Base-by-base conservation (phyloP, 2,329 filamentous ascomycete genomes). In the Alternaria sp. region DNA sequence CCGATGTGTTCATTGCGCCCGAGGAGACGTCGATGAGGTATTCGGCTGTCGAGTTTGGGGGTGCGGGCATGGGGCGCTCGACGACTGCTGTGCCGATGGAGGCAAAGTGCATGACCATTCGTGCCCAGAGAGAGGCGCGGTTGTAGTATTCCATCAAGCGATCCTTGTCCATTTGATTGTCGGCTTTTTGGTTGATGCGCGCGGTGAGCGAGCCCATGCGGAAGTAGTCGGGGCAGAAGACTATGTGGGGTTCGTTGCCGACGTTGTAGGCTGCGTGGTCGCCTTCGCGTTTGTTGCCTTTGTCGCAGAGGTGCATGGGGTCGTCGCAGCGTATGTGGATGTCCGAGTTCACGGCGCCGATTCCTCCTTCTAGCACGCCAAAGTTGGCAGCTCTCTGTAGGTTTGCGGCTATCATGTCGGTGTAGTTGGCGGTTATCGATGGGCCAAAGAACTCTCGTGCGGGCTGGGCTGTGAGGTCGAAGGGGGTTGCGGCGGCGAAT, bases 271-370 rank as follows among this genome's bases (percentile, higher is more conserved):
- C 70, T 2, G 64, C 57, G 51, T 75, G 73, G 26, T 65, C 65
- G 17, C 72, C 73, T 23, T 75, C 70, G 42, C 66, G 70, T 37
- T 60, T 65, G 33, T 69, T 72, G 8, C 71, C 71, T 11, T 60
- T 61, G 7, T 64, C 51, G 54, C 73, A 77, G 3, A 69, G 56
- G 5, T 62, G 34, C 51, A 70, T 67, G 26, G 73, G 74, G 51
- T 77, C 74, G 40, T 76, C 74, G 61, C 74, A 77, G 21, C 73
- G 66, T 2, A 76, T 64, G 50, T 75, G 72, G 17, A 77, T 68
- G 53, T 76, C 71, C 1, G 70, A 63, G 39, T 72, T 76, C 8
- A 56, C 48, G 8, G 63, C 65, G 1, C 58, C 63, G 17, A 51
- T 54, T 33, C 66, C 65, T 29, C 68, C 73, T 24, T 70, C 55